Percentiles rank a stretch among this genome's conserved stretches.
phyloP scores from a whole-genome alignment of 495 filamentous ascomycete genomes.

The Penicillium roqueforti region DNA sequence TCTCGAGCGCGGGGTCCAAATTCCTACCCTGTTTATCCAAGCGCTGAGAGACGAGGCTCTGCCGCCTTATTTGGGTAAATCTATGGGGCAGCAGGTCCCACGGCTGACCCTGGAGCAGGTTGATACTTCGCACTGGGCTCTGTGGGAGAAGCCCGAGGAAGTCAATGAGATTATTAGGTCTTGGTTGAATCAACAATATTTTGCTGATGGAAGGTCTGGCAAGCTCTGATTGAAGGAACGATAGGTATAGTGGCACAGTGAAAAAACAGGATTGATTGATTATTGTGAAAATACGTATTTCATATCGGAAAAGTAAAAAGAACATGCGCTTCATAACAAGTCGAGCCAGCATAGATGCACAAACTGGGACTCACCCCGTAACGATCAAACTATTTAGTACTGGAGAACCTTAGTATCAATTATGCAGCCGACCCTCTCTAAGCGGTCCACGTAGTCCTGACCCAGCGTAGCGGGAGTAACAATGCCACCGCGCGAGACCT shows the following conservation, averaged over 20 bases:
- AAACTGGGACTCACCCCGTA: not conserved
- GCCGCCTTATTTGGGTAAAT: slow-evolving; percentile 58
- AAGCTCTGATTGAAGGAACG: slow-evolving; percentile 16
- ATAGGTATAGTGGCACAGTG: not conserved
- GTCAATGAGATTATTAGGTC: slow-evolving; percentile 43
- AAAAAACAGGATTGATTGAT: not conserved
- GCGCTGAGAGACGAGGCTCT: slow-evolving; percentile 66
- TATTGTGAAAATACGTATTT: slow-evolving; percentile 1
- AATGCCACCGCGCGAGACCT: slow-evolving; percentile 61
- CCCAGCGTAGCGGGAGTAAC: slow-evolving; percentile 83
- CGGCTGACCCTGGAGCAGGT: slow-evolving; percentile 56
- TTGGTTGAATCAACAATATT: slow-evolving; percentile 46
- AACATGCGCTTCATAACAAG: not conserved
- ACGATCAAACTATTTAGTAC: slow-evolving; percentile 16
- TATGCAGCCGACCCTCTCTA: slow-evolving; percentile 59
- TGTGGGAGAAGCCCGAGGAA: slow-evolving; percentile 60
- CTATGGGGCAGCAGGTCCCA: slow-evolving; percentile 63
- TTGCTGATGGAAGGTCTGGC: slow-evolving; percentile 15
- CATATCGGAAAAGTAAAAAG: not conserved
- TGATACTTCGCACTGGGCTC: slow-evolving; percentile 64
- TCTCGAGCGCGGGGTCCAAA: slow-evolving; percentile 47
- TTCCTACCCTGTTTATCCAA: slow-evolving; percentile 70
- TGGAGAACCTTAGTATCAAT: slow-evolving; percentile 50
- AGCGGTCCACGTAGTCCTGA: slow-evolving; percentile 66
- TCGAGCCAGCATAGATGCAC: not conserved